Conservation (phyloP, 495 filamentous ascomycete genomes). For the Usnea hakonensis region DNA sequence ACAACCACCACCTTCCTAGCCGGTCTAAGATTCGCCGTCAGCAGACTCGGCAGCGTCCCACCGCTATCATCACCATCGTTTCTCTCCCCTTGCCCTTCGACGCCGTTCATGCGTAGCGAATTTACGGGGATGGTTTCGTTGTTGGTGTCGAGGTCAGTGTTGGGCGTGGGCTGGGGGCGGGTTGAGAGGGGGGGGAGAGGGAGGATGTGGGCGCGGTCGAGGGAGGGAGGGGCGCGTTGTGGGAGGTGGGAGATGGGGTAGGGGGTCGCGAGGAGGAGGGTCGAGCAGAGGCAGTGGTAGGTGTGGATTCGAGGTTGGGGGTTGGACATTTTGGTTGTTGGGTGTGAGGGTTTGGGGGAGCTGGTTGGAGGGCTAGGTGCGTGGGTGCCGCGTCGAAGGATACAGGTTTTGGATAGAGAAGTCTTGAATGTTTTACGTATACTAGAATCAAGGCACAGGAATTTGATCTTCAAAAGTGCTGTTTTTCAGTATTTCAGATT, state of each 20-base stretch:
- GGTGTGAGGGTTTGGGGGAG: not conserved
- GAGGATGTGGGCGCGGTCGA: slow-evolving; percentile 40
- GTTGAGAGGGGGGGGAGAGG: slow-evolving; percentile 30
- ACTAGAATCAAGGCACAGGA: too few relatives aligned
- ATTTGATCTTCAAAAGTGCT: too few relatives aligned
- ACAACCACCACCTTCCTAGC: slow-evolving; percentile 47
- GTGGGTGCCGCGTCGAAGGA: not conserved
- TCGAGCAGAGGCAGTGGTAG: slow-evolving; percentile 70
- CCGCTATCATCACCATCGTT: not conserved
- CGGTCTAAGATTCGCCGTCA: slow-evolving; percentile 20
- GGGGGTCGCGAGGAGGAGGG: slow-evolving; percentile 62
- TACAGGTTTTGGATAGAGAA: not conserved
- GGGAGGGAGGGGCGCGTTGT: slow-evolving; percentile 36
- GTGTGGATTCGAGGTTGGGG: slow-evolving; percentile 41
- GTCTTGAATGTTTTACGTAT: too few relatives aligned
- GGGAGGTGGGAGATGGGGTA: slow-evolving; percentile 48
- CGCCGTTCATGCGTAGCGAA: slow-evolving; percentile 9
- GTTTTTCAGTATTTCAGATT: too few relatives aligned
- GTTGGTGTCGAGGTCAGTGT: not conserved
- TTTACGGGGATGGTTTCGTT: slow-evolving; percentile 12
- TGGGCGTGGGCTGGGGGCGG: not conserved
- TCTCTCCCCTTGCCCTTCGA: not conserved
- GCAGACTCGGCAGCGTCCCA: slow-evolving; percentile 9
- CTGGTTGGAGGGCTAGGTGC: not conserved
- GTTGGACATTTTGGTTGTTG: slow-evolving; percentile 5